Evolutionary conservation across 768 basidiomycete species (phyloP), one percentile per base, ranked within the genome.

Genomic region (Amanita inopinata): DNA sequence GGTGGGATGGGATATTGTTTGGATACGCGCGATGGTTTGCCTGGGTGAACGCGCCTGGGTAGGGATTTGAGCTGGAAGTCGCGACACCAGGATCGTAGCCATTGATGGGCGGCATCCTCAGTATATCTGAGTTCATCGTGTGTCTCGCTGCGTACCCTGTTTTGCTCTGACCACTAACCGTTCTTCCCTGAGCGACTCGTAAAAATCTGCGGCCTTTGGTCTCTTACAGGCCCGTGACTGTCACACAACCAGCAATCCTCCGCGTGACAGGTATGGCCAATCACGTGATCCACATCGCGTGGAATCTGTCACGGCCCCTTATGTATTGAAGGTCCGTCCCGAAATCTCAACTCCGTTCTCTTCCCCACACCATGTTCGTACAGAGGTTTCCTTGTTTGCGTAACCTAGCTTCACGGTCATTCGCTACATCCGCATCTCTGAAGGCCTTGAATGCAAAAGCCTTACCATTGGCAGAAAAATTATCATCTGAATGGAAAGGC

Each of bases 401-500:
- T 39, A 50, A 49, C 28, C 43, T 59, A 27, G 46, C 54, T 31
- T 22, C 52, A 38, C 61, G 65, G 36, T 45, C 56, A 31, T 64
- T 79, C 41, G 66, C 74, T 31, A 66, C 72, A 3, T 73, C 78
- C 0, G 54, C 65, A 0, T 56, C 70, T n/a, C 51, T 65, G 24
- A 61, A 57, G 18, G 68, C 74, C 2, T 61, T 89, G 42, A 74
- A 67, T 48, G 62, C 74, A 10, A 48, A 67, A 8, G 81, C 79
- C 15, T 69, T 72, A 14, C 57, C 73, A 18, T 76, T 73, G 48
- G 87, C 86, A 1, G 78, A 86, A 50, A 70, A 71, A 43, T 65
- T 91, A 14, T 83, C 83, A 12, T 60, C 71, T 10, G 70, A 78
- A 22, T 97, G 90, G 89, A 80, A 80, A 49, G 93, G 93, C 31